Evolutionary conservation across 306 rosid species (phyloP).

Genomic region (Quercus rubra): DNA sequence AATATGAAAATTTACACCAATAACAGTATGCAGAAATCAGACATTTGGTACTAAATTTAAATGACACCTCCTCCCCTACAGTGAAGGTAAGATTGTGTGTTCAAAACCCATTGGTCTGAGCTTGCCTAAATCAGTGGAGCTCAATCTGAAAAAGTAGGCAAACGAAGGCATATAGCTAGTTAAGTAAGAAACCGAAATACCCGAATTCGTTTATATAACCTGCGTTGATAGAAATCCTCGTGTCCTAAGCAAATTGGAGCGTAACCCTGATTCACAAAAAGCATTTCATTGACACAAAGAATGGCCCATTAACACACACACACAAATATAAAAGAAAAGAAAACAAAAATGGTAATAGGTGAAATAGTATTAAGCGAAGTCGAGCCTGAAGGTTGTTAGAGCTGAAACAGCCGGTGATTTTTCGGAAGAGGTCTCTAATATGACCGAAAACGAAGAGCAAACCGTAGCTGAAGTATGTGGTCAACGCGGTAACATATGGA

Average conservation of each 20-base stretch:
- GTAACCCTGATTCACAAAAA: constrained; percentile 46
- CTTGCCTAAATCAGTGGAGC: no score
- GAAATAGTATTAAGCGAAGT: background rate
- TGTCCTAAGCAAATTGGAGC: constrained; percentile 87
- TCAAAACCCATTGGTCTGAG: no score
- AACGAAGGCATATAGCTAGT: no score
- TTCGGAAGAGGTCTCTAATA: constrained; percentile 72
- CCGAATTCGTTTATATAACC: constrained; percentile 86
- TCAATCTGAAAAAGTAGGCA: background rate
- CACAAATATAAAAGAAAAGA: background rate
- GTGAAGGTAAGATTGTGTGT: no score
- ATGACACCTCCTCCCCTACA: no score
- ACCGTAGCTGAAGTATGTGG: constrained; percentile 89
- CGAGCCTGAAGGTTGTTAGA: constrained; percentile 58
- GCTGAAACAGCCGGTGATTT: constrained; percentile 57
- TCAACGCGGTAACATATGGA: constrained; percentile 76
- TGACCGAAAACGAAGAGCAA: constrained; percentile 81
- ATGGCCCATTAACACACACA: background rate
- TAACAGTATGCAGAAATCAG: no score
- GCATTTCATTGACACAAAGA: no score
- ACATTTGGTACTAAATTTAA: no score
- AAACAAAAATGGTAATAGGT: background rate
- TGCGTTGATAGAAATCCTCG: constrained; percentile 81
- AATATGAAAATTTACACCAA: no score
- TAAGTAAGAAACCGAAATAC: constrained; percentile 8